Evolutionary conservation across 805 yeast genomes (phyloP).

Genomic region (Komagataella kurtzmanii): DNA sequence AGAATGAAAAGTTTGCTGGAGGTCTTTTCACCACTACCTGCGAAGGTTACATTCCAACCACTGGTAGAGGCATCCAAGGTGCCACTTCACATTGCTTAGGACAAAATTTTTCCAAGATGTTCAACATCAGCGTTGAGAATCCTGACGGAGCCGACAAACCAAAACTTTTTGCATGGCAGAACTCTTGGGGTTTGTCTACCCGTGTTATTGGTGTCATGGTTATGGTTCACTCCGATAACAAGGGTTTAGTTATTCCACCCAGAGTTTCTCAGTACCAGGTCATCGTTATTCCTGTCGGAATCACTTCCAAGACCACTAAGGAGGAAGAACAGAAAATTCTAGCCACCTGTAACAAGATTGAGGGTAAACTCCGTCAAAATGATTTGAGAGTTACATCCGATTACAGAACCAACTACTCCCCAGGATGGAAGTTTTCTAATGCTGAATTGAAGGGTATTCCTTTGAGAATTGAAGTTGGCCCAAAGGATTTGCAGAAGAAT

Average conservation of each 20-base stretch:
- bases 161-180: conserved; percentile 83
- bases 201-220: conserved; percentile 99
- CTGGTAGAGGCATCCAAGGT: conserved; percentile 99
- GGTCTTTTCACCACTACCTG: conserved; percentile 90
- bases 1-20: conserved; percentile 97
- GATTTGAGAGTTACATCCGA: conserved; percentile 76
- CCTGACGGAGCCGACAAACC: conserved; percentile 85
- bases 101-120: conserved; percentile 97
- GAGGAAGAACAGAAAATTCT: conserved; percentile 62
- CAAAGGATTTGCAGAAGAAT: conserved; percentile 75
- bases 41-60: conserved; percentile 95
- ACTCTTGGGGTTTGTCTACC: conserved; percentile 98
- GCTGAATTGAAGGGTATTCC: conserved; percentile 96
- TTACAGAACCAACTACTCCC: conserved; percentile 87
- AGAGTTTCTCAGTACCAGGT: conserved; percentile 88
- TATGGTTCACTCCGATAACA: conserved; percentile 97
- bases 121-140: conserved; percentile 87
- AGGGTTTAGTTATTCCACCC: conserved; percentile 96
- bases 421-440: conserved; percentile 98
- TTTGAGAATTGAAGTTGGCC: conserved; percentile 89
- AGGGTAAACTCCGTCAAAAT: conserved; percentile 38
- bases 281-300: conserved; percentile 89
- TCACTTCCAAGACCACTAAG: conserved; percentile 73
- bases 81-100: conserved; percentile 98
- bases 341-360: conserved; percentile 59